Evolutionary conservation across 257 asterid genomes (phyloP).

Genomic region (Penstemon davidsonii): DNA sequence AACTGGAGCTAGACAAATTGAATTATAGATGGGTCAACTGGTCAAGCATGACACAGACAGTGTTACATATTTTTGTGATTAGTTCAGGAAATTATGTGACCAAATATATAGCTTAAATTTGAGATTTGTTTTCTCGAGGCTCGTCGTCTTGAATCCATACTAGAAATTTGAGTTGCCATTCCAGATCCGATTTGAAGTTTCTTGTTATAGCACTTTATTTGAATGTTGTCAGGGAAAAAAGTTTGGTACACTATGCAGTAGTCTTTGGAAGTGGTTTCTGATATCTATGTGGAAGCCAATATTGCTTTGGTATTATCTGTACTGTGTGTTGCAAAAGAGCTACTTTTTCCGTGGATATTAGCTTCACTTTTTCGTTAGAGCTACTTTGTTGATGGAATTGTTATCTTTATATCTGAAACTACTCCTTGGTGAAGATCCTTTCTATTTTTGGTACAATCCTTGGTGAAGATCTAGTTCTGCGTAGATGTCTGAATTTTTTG

Average conservation of each 20-base stretch:
- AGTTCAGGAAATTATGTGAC: neutral
- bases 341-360: constrained; percentile 31
- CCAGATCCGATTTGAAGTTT: neutral
- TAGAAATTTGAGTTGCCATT: neutral
- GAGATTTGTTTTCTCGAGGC: neutral
- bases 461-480: neutral
- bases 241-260: constrained; percentile 2
- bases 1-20: neutral
- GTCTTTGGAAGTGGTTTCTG: constrained; percentile 16
- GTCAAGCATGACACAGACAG: neutral
- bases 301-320: constrained; percentile 11
- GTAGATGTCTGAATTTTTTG: neutral
- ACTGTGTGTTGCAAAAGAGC: constrained; percentile 12
- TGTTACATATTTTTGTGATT: neutral
- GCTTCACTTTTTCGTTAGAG: constrained; percentile 22
- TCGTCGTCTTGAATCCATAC: neutral
- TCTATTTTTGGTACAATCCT: constrained; percentile 14
- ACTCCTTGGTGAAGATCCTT: constrained; percentile 10
- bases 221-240: constrained; percentile 8
- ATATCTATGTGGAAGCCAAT: constrained; percentile 34
- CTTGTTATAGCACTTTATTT: constrained; percentile 3
- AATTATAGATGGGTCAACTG: no score
- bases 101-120: neutral
- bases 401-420: constrained; percentile 19
- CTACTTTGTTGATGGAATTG: constrained; percentile 15